Base-by-base conservation (phyloP, 768 basidiomycete species). In the Amanita pseudoporphyria region DNA sequence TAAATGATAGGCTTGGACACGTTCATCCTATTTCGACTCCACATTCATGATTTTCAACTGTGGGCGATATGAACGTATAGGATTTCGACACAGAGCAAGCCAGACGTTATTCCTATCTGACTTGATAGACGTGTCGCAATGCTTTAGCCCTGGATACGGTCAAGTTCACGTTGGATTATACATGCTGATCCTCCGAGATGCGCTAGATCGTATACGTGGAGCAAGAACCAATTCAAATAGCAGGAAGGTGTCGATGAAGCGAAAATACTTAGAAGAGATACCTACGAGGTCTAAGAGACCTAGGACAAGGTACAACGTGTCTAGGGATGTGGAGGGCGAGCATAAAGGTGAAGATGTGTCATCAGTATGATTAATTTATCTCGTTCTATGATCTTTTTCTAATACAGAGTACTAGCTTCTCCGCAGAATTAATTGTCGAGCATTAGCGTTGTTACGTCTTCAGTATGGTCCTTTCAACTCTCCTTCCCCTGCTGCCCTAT, bases 21-120 rank as follows among this genome's bases (percentile, higher is more conserved):
- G 36, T 16, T 35, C 31, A 21, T 30, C 24, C 3, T n/a, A 19
- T 7, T 10, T 19, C 12, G 45, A 47, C 30, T 35, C 30, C 5
- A 47, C 45, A 9, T 47, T 47, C 24, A 36, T 47, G 9, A 12
- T 47, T 14, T 47, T 47, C 30, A n/a, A 38, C 36, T 36, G 33
- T 12, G 45, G 45, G 6, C 33, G 24, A 36, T 38, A 47, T 7
- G 45, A 47, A 9, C 45, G 45, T 18, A 47, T 47, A 6, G 45
- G 45, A 36, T n/a, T 47, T 3, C 45, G 45, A 1, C 32, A 35
- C 10, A 30, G 45, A 18, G 19, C 32, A 3, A 47, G 22, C 3
- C 10, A 28, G 18, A 47, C 45, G 7, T 28, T 47, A 14, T 37
- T 36, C 18, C 21, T 47, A 6, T 47, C 45, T 9, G 16, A 37